Percentiles rank a stretch among this genome's conserved stretches.
Conservation (phyloP, 2,329 filamentous ascomycete species). For the Elsinoe batatas region DNA sequence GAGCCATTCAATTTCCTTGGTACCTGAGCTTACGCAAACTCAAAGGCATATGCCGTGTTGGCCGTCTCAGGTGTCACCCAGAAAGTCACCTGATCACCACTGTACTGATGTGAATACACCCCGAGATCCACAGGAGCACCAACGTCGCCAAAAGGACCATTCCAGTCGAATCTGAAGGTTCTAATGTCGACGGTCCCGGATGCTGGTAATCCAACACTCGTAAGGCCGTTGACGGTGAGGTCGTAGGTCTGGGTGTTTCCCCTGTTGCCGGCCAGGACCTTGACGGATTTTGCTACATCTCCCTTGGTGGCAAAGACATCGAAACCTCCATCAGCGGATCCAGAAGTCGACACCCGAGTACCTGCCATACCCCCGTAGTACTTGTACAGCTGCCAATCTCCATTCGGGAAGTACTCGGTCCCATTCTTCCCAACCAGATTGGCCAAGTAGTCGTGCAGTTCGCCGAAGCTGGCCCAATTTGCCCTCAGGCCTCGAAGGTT, state of each 20-base stretch:
- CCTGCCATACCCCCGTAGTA: constrained; percentile 39
- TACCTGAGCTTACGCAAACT: constrained; percentile 22
- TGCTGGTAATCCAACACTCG: constrained; percentile 26
- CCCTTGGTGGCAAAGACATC: constrained; percentile 33
- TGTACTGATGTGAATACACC: constrained; percentile 26
- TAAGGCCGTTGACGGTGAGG: constrained; percentile 27
- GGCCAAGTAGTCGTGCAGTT: constrained; percentile 38
- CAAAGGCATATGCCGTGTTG: constrained; percentile 33
- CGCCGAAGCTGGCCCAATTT: constrained; percentile 35
- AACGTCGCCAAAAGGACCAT: constrained; percentile 23
- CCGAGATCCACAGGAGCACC: constrained; percentile 27
- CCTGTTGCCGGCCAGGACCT: constrained; percentile 30
- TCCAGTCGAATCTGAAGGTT: constrained; percentile 20
- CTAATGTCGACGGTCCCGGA: constrained; percentile 28
- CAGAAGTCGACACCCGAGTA: constrained; percentile 28
- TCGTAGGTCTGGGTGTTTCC: constrained; percentile 27
- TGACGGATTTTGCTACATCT: constrained; percentile 20
- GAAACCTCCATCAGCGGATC: constrained; percentile 27
- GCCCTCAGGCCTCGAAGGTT: constrained; percentile 35
- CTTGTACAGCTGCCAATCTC: constrained; percentile 40
- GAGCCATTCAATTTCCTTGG: background rate
- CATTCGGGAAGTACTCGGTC: constrained; percentile 32
- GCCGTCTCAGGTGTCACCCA: constrained; percentile 26
- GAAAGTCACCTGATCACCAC: constrained; percentile 29
- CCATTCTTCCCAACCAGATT: constrained; percentile 30